Conservation (phyloP, 257 asterid species). For the Catharanthus roseus region DNA sequence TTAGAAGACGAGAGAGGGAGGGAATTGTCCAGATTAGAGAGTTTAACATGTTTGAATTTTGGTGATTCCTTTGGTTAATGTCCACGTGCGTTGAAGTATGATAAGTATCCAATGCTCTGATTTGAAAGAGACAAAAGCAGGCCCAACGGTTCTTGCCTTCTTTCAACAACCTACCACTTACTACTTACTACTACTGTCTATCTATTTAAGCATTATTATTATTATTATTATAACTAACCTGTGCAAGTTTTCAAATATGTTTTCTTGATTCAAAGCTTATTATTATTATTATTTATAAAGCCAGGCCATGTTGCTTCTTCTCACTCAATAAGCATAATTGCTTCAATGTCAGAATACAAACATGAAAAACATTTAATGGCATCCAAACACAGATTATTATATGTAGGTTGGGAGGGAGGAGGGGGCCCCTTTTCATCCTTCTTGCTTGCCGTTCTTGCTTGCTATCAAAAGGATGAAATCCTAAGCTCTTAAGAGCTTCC, state of each 20-base stretch:
- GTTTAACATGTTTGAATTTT: background rate
- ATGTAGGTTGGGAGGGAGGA: no score
- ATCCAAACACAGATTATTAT: background rate
- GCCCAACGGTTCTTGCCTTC: constrained; percentile 14
- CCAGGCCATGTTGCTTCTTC: background rate
- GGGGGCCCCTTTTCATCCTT: no score
- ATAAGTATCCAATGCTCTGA: constrained; percentile 18
- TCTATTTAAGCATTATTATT: background rate
- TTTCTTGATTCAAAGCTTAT: background rate
- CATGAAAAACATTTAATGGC: background rate
- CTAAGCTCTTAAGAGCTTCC: no score
- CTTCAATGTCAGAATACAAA: background rate
- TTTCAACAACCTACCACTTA: constrained; percentile 5
- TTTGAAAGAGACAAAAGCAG: constrained; percentile 20
- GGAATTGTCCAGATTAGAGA: background rate
- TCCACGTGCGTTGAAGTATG: constrained; percentile 17
- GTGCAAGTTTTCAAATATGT: background rate
- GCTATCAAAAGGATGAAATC: no score
- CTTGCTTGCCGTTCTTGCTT: no score
- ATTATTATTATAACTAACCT: background rate
- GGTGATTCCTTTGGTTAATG: background rate
- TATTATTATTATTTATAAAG: no score
- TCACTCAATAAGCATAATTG: constrained; percentile 5
- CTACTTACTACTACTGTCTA: no score
- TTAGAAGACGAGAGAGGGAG: background rate